Evolutionary conservation across 768 basidiomycete species (phyloP), one percentile per base, ranked within the genome.

Genomic region (Suillus ampliporus): DNA sequence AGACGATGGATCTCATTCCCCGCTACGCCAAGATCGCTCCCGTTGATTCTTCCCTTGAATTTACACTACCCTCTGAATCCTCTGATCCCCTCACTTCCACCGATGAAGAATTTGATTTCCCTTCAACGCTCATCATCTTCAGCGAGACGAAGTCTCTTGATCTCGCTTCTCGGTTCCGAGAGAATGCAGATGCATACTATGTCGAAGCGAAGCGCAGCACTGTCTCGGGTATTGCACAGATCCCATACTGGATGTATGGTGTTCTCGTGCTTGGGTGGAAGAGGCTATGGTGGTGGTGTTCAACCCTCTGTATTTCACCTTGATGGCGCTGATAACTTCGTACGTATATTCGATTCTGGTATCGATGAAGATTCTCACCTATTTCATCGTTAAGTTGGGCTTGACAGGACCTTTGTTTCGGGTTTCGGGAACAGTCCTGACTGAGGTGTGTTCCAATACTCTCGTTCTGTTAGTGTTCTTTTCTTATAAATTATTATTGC

Each of bases 191-290:
- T 72, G 95, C 97, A 1, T 94, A 93, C 74, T 99, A 95, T 71
- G 92, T 99, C 51, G 97, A 99, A 78, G 97, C 97, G 21, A 99
- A 99, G 77, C 85, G 97, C 47, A 97, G 94, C 71, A 96, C 93
- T 11, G 97, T 99, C 2, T 87, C 91, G 13, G 92, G 91, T 69
- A 88, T 97, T 41, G 93, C 95, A 2, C 95, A 97, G 76, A 91
- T 99, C 58, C 97, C 97, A 0, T 84, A 86, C 57, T 99, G 97
- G 97, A 94, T 99, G 81, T 99, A 98, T 68, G 93, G 90, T 6
- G 83, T 94, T 19, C 83, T 99, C 64, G 88, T 99, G 6, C 84
- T 99, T 2, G 97, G 97, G n/a, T 97, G 95, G 95, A 99, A 99
- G 97, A 99, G 77, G 94, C 95, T n/a, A 95, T 98, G 93, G 80